Base-by-base conservation (phyloP, 2,329 filamentous ascomycete species). In the Neofusicoccum ribis region DNA sequence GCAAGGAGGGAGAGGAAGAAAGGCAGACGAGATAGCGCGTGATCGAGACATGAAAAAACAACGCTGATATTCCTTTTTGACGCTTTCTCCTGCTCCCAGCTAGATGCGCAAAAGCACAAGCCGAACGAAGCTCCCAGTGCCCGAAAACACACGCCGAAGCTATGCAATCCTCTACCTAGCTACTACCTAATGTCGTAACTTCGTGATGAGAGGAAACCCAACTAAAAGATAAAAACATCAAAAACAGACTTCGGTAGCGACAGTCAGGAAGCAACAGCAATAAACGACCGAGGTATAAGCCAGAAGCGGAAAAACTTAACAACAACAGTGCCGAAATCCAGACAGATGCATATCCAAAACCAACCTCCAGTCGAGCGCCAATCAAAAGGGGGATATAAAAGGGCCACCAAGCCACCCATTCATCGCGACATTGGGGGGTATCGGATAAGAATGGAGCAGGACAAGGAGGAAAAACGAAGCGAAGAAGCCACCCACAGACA, bases 131-230 rank as follows among this genome's bases (percentile, higher is more conserved):
- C 43, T 58, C 52, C 44, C 56, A 8, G 34, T 39, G 23, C 14
- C 54, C 39, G 15, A 59, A 56, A 60, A 60, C 43, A 60, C 50
- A 20, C 56, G 56, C 56, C 56, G 43, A 46, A 60, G 56, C 56
- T 47, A 60, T 60, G 56, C 56, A 60, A 60, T 60, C 56, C 56
- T 60, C 56, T 60, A 60, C 56, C 41, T 60, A 60, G 56, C 56
- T 60, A 47, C 56, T 60, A 60, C 31, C 56, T 60, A 60, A 27
- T 47, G 56, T 60, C 56, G 56, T 60, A 47, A 60, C 56, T 47
- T 60, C 56, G 56, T 60, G 43, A 59, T 44, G 39, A 59, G 39
- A 59, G 56, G 56, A 47, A 47, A 46, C 39, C 56, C 56, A 60
- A 31, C 36, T 36, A 46, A 46, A 17, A 44, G 23, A 46, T 34